phyloP scores from a whole-genome alignment of 1,139 yeast genomes.

The Debaryomyces fabryi region DNA sequence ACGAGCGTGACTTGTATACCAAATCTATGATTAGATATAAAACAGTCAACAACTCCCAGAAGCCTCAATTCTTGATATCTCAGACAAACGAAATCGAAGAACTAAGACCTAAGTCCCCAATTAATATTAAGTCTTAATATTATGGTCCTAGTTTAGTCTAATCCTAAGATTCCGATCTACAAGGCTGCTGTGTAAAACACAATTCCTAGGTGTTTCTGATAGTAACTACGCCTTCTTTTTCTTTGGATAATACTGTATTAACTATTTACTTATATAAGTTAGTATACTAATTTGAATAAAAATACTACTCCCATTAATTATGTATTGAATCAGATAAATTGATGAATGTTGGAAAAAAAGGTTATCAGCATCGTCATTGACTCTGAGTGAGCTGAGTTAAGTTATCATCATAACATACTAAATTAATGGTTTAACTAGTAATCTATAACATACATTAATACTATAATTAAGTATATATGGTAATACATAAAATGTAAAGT shows the following conservation, averaged over 20 bases:
- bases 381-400: slow-evolving; percentile 61
- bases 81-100: slow-evolving; percentile 72
- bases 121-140: slow-evolving; percentile 4
- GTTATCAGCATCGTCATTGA: slow-evolving; percentile 52
- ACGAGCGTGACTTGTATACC: slow-evolving; percentile 35
- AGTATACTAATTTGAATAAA: slow-evolving; percentile 3
- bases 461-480: not conserved
- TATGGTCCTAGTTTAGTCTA: not conserved
- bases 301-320: not conserved
- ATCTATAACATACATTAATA: slow-evolving; percentile 1
- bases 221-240: not conserved
- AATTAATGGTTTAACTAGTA: not conserved
- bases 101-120: slow-evolving; percentile 64
- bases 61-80: slow-evolving; percentile 55
- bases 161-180: not conserved
- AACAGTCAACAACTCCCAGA: slow-evolving; percentile 20
- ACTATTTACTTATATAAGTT: slow-evolving; percentile 6
- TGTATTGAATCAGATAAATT: slow-evolving; percentile 24
- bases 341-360: slow-evolving; percentile 52
- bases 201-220: not conserved
- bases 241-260: not conserved
- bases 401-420: slow-evolving; percentile 46
- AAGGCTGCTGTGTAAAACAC: not conserved
- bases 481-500: not conserved
- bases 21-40: slow-evolving; percentile 38